These are phyloP conservation scores for Panicum virgatum DNA, from an alignment of 202 grass and related monocot species.

Conservation along the genomic window DNA sequence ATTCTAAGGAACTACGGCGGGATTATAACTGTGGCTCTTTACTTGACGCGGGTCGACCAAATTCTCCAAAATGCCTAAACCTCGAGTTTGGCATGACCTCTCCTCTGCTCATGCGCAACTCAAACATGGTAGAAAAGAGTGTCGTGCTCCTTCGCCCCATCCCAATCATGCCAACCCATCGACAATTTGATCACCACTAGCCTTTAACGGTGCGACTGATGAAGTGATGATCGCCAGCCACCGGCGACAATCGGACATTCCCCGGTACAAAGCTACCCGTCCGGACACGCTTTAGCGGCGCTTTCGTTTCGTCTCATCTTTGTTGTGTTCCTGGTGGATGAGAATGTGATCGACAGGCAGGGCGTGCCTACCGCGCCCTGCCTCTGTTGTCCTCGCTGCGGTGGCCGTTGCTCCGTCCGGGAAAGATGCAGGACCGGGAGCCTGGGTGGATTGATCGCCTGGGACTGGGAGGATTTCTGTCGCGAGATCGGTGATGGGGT, in stretches of 20 bases:
- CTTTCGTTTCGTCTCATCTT: background rate
- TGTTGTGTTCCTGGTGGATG: slow-evolving; percentile 5
- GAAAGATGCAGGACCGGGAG: slow-evolving; percentile 30
- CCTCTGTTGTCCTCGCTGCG: background rate
- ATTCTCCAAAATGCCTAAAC: background rate
- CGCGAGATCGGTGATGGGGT: background rate
- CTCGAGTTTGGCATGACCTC: too few species aligned
- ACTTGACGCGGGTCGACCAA: background rate
- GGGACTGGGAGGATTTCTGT: slow-evolving; percentile 5
- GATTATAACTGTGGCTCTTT: background rate
- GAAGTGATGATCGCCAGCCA: too few species aligned
- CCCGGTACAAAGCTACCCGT: background rate
- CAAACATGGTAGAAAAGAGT: too few species aligned
- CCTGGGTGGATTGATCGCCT: background rate
- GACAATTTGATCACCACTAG: too few species aligned
- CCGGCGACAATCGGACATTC: too few species aligned
- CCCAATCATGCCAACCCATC: too few species aligned
- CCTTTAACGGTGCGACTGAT: too few species aligned
- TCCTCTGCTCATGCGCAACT: too few species aligned
- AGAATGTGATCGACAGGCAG: background rate
- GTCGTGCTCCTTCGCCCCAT: too few species aligned
- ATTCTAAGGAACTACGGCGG: too few species aligned
- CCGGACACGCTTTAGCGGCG: background rate
- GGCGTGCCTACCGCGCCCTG: background rate
- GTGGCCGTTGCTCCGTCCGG: slow-evolving; percentile 1